These are phyloP conservation scores for Phytophthora sojae DNA, from an alignment of 352 stramenopile genomes.

Conservation along the genomic window DNA sequence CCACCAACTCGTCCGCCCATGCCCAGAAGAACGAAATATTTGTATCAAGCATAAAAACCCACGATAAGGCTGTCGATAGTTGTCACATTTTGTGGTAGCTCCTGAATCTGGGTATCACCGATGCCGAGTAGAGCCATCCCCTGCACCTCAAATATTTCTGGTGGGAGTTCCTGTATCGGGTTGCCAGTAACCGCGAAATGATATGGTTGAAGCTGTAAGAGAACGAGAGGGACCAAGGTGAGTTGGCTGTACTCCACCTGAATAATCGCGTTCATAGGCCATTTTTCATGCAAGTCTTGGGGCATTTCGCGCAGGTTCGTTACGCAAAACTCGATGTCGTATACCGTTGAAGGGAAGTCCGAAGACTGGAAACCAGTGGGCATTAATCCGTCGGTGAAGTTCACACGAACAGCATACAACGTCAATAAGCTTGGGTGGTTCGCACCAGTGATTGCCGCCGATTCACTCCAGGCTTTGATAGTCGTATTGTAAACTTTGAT, in stretches of 20 bases:
- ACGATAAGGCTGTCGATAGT: not conserved
- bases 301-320: slow-evolving; percentile 45
- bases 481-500: slow-evolving; percentile 58
- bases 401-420: slow-evolving; percentile 40
- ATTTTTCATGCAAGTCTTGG: slow-evolving; percentile 43
- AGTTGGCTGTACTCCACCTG: slow-evolving; percentile 34
- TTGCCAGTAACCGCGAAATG: slow-evolving; percentile 36
- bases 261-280: slow-evolving; percentile 16
- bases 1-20: slow-evolving; percentile 7
- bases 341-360: slow-evolving; percentile 37
- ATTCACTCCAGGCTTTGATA: slow-evolving; percentile 28
- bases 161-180: slow-evolving; percentile 33
- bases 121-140: slow-evolving; percentile 8
- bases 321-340: slow-evolving; percentile 47
- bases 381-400: slow-evolving; percentile 36
- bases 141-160: slow-evolving; percentile 22
- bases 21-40: slow-evolving; percentile 24
- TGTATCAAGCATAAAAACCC: not conserved
- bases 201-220: slow-evolving; percentile 15
- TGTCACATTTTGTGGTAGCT: slow-evolving; percentile 28
- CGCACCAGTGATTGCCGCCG: slow-evolving; percentile 30
- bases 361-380: slow-evolving; percentile 38
- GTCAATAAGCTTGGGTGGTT: slow-evolving; percentile 33
- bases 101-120: slow-evolving; percentile 5
- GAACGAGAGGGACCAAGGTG: slow-evolving; percentile 10